phyloP scores from a whole-genome alignment of 805 yeast species.

The Wickerhamomyces chambardii region DNA sequence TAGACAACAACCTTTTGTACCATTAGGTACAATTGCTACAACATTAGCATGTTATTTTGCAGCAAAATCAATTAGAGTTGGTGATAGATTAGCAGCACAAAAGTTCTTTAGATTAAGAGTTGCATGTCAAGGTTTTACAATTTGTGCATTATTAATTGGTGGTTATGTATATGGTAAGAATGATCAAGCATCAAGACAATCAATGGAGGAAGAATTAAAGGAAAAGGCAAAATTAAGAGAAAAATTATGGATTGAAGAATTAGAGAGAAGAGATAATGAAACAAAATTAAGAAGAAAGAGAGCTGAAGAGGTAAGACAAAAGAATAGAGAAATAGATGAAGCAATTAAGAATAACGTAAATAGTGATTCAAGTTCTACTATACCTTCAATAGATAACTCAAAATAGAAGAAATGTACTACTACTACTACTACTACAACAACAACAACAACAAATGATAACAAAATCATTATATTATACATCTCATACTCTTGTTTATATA shows the following conservation, averaged over 20 bases:
- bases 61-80: conserved; percentile 62
- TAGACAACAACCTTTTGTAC: conserved; percentile 85
- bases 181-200: conserved; percentile 30
- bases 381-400: background rate
- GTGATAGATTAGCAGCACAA: conserved; percentile 71
- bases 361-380: background rate
- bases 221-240: conserved; percentile 85
- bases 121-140: conserved; percentile 74
- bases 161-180: conserved; percentile 58
- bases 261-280: conserved; percentile 78
- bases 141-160: conserved; percentile 76
- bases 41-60: conserved; percentile 76
- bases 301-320: conserved; percentile 50
- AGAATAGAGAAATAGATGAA: conserved; percentile 27
- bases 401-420: too few species aligned
- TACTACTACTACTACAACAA: too few species aligned
- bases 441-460: too few species aligned
- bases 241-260: conserved; percentile 78
- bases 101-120: conserved; percentile 87
- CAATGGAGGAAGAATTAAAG: conserved; percentile 55
- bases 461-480: too few species aligned
- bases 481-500: too few species aligned
- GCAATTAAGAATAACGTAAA: conserved; percentile 1
- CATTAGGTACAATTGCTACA: conserved; percentile 72
- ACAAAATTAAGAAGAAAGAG: conserved; percentile 59